Base-by-base conservation (phyloP, 2,329 filamentous ascomycete genomes). In the Eutypa lata region DNA sequence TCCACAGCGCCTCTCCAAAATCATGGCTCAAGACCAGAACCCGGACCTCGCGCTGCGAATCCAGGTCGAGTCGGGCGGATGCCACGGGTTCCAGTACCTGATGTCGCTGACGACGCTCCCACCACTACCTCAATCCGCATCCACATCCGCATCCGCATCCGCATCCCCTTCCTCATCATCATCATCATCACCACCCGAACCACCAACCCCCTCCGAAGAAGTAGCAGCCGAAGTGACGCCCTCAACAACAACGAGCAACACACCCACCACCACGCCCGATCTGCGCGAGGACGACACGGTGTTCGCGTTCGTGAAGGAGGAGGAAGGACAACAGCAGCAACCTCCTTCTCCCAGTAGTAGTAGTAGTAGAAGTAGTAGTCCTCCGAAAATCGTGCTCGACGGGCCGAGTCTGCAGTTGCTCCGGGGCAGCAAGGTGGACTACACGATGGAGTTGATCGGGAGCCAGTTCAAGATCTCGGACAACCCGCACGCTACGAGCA, bases 391-490 rank as follows among this genome's bases (percentile, higher is more conserved):
- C 10, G 87, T 97, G 21, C 84, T 99, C 66, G 94, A 99, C 67
- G 83, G 87, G 60, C 84, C 91, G 2, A 96, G 91, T 49, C 73
- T 99, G 54, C 91, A 96, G 59, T 73, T 99, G 50, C 73, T 99
- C 53, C 92, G 91, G 67, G 94, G 93, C 10, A 97, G 92, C 74
- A 97, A 92, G 69, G 87, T 99, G 37, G 94, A 99, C 68, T 99
- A 92, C 66, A 97, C 92, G 0, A 94, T 89, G 82, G 94, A 97
- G 76, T 76, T 99, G 14, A 66, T 69, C 57, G 89, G 89, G 24
- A 90, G 87, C 65, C 92, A 97, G 74, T 99, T 99, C 73, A 96
- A 96, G 78, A 91, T 99, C 65, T 87, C 91, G 55, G 92, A 96
- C 63, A 99, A 97, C 66, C 94, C 94, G 0, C 78, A 85, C 40